A percentile compares a stretch with the other conserved stretches of the same genome.
These are phyloP conservation scores for Aspergillus haitiensis DNA, from an alignment of 495 filamentous ascomycete genomes.

Conservation along the genomic window DNA sequence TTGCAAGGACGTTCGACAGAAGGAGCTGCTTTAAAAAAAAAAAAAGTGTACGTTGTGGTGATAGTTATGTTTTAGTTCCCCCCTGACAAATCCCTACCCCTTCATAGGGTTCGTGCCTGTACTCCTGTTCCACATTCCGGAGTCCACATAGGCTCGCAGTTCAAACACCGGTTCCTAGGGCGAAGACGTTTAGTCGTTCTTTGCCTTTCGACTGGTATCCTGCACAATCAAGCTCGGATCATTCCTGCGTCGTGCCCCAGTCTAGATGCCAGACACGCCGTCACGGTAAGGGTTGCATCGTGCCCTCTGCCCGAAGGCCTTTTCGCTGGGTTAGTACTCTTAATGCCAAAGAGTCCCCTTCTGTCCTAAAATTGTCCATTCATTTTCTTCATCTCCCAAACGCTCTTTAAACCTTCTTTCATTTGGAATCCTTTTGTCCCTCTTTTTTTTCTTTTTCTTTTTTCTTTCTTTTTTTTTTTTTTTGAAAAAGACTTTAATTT, in stretches of 20 bases:
- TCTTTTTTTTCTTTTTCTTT: background rate
- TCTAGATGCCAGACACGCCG: constrained; percentile 57
- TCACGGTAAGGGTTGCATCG: constrained; percentile 66
- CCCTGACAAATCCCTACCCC: constrained; percentile 47
- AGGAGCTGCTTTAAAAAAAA: constrained; percentile 25
- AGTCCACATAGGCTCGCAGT: constrained; percentile 37
- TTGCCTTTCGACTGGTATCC: constrained; percentile 55
- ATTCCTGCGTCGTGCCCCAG: constrained; percentile 53
- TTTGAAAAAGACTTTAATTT: constrained; percentile 9
- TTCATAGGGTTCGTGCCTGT: constrained; percentile 49
- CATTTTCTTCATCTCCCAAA: constrained; percentile 6
- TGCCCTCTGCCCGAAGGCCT: constrained; percentile 51
- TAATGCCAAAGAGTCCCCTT: constrained; percentile 29
- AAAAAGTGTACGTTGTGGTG: constrained; percentile 38
- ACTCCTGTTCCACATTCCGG: constrained; percentile 56
- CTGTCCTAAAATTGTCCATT: constrained; percentile 25
- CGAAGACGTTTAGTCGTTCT: constrained; percentile 74
- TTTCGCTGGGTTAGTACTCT: constrained; percentile 50
- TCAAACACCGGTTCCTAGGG: constrained; percentile 46
- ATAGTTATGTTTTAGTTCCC: constrained; percentile 35
- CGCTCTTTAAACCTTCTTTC: constrained; percentile 19
- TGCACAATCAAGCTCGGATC: constrained; percentile 43
- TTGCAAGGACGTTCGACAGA: constrained; percentile 28
- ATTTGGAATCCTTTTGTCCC: constrained; percentile 12
- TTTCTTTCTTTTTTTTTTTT: too few species aligned